Conservation (phyloP, 176 grass and related monocot genomes). For the Dactylis glomerata region DNA sequence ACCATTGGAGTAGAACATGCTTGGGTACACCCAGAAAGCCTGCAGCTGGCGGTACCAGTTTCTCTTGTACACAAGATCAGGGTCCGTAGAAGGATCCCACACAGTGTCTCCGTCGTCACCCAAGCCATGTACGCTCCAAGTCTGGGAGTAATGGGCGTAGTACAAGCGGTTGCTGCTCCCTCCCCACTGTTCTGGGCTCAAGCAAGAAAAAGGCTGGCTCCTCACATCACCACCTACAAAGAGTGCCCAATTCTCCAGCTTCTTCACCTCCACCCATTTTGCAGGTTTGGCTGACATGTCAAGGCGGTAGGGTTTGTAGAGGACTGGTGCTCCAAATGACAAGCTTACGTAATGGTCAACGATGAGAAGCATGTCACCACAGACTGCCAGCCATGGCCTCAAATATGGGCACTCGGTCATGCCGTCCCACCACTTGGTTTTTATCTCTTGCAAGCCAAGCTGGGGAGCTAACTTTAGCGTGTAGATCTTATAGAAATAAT, state of each 20-base stretch:
- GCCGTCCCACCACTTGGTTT: too few species aligned
- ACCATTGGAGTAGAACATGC: background rate
- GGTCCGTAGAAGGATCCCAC: too few species aligned
- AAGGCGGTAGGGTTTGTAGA: too few species aligned
- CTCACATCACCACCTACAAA: background rate
- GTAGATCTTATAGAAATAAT: too few species aligned
- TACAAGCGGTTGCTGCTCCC: too few species aligned
- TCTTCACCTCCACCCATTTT: slow-evolving; percentile 1
- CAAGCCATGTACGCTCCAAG: too few species aligned
- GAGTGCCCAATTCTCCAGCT: background rate
- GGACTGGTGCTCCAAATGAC: too few species aligned
- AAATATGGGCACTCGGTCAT: too few species aligned
- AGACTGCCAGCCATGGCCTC: background rate
- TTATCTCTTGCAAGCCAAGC: background rate
- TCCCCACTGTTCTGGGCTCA: too few species aligned
- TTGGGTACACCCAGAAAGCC: background rate
- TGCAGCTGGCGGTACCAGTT: background rate
- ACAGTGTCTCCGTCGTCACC: too few species aligned
- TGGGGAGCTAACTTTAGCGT: background rate
- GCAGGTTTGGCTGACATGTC: background rate
- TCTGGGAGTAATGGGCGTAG: too few species aligned
- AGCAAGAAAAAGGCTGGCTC: background rate
- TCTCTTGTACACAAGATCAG: background rate
- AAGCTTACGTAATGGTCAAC: too few species aligned
- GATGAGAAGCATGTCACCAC: background rate